Evolutionary conservation across 169 alveolate species (phyloP).

Genomic region (Plasmodium inui): DNA sequence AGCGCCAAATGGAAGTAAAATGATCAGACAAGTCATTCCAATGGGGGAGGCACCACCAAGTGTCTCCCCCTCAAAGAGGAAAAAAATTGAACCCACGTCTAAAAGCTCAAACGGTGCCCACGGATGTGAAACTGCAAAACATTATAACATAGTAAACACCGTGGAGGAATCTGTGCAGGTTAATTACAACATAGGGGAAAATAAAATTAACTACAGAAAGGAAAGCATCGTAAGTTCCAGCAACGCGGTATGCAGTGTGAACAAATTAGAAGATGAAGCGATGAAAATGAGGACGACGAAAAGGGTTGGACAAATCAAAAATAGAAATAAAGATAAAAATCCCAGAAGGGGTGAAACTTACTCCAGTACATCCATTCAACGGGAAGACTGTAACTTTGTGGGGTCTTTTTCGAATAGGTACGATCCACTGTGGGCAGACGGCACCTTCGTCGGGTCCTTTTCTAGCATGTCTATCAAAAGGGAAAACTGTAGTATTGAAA

Average conservation of each 20-base stretch:
- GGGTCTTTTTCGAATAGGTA: not conserved
- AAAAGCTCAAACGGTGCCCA: not conserved
- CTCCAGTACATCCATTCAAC: not conserved
- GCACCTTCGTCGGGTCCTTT: not conserved
- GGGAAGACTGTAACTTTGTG: not conserved
- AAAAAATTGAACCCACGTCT: not conserved
- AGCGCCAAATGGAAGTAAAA: not conserved
- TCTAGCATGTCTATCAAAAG: slow-evolving; percentile 21
- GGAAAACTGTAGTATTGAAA: not conserved
- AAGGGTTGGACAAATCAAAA: not conserved
- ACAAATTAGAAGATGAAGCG: not conserved
- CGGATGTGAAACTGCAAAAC: not conserved
- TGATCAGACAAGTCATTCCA: not conserved
- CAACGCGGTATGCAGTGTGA: slow-evolving; percentile 2
- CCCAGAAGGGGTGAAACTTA: not conserved
- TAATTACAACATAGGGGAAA: not conserved
- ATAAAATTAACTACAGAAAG: slow-evolving; percentile 25
- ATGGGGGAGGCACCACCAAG: not conserved
- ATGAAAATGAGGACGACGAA: not conserved
- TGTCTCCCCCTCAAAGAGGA: not conserved
- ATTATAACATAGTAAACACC: not conserved
- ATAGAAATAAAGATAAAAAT: not conserved
- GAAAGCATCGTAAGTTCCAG: slow-evolving; percentile 33
- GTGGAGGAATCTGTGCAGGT: not conserved
- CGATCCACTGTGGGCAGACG: not conserved